Conservation (phyloP, 257 asterid genomes). For the Mitragyna speciosa region DNA sequence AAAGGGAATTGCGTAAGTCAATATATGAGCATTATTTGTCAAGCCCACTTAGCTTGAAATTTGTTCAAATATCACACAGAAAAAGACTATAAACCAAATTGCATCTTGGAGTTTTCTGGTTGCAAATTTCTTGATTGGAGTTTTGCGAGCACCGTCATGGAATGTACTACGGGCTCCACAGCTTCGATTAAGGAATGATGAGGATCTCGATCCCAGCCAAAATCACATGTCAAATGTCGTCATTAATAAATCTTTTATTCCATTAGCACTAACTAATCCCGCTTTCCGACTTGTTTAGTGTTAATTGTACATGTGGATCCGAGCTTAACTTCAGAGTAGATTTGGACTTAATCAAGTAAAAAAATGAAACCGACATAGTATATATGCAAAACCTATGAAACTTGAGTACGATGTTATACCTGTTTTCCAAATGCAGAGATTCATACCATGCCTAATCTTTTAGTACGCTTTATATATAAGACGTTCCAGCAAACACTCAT, state of each 20-base stretch:
- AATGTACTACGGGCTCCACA: constrained; percentile 6
- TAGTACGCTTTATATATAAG: not conserved
- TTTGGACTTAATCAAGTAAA: not conserved
- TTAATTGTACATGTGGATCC: not conserved
- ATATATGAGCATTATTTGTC: not conserved
- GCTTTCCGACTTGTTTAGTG: not conserved
- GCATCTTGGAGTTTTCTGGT: not conserved
- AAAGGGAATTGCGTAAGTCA: not conserved
- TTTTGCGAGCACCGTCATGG: not conserved
- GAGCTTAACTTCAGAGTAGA: not conserved
- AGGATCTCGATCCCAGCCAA: not conserved
- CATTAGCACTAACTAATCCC: not conserved
- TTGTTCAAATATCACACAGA: not conserved
- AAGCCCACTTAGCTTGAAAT: not conserved
- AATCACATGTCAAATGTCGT: not conserved
- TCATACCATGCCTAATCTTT: not conserved
- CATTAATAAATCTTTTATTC: not conserved
- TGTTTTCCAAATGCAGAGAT: not conserved
- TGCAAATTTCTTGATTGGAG: not conserved
- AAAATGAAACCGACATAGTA: not conserved
- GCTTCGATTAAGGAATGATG: not conserved
- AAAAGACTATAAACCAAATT: not conserved
- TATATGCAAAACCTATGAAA: not conserved
- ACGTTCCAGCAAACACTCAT: not conserved
- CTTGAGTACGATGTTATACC: not conserved